phyloP scores from a whole-genome alignment of 2,329 filamentous ascomycete genomes.

The Fusarium cyanostomum region DNA sequence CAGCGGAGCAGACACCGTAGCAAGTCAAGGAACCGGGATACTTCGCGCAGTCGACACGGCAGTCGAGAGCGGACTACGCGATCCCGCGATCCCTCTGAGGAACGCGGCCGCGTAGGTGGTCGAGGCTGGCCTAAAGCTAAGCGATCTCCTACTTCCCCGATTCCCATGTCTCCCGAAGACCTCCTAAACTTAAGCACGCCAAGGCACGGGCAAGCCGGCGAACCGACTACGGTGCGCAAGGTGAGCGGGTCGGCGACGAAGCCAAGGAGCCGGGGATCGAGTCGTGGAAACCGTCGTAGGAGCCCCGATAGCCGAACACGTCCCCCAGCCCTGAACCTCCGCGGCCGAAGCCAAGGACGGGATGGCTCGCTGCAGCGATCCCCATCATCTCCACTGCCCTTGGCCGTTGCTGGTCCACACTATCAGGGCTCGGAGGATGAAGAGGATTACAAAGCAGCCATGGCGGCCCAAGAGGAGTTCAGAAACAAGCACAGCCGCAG shows the following conservation, averaged over 20 bases:
- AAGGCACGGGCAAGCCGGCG: conserved; percentile 46
- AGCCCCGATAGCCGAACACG: conserved; percentile 58
- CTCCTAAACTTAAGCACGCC: conserved; percentile 69
- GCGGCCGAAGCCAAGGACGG: conserved; percentile 71
- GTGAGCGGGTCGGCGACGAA: conserved; percentile 47
- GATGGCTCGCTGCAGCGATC: conserved; percentile 71
- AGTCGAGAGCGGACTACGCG: conserved; percentile 62
- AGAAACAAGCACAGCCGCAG: conserved; percentile 64
- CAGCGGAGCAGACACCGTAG: conserved; percentile 65
- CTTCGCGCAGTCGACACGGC: conserved; percentile 56
- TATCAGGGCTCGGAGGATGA: conserved; percentile 70
- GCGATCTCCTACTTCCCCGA: conserved; percentile 87
- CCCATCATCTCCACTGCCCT: conserved; percentile 82
- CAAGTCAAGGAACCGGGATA: conserved; percentile 55
- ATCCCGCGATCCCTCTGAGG: conserved; percentile 71
- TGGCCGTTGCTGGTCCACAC: conserved; percentile 62
- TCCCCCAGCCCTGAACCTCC: conserved; percentile 57
- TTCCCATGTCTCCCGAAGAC: conserved; percentile 95
- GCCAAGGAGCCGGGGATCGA: conserved; percentile 58
- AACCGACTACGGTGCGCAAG: conserved; percentile 59
- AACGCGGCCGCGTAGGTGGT: conserved; percentile 72
- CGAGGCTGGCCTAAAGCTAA: conserved; percentile 79
- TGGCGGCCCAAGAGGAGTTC: conserved; percentile 65
- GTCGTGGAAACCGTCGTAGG: conserved; percentile 56
- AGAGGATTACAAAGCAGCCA: conserved; percentile 64